Percentiles rank a stretch among this genome's conserved stretches.
These are phyloP conservation scores for Colletotrichum camelliae DNA, from an alignment of 2,329 filamentous ascomycete genomes.

Conservation along the genomic window DNA sequence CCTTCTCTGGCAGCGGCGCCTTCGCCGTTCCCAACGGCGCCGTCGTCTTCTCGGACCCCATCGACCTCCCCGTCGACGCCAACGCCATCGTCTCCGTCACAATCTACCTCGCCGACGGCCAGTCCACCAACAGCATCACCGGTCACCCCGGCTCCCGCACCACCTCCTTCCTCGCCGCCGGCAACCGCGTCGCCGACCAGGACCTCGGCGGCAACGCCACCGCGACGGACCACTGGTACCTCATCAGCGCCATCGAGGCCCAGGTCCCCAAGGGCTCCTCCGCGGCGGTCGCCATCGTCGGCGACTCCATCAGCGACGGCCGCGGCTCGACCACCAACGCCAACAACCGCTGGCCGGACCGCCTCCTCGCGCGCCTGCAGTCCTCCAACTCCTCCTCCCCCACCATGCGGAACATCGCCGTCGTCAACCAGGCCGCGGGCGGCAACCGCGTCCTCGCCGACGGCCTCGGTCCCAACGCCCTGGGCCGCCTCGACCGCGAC, in stretches of 20 bases:
- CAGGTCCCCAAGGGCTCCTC: constrained; percentile 42
- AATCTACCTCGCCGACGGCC: constrained; percentile 63
- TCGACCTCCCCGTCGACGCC: constrained; percentile 54
- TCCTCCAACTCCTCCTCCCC: neutral
- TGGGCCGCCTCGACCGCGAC: constrained; percentile 64
- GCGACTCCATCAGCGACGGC: constrained; percentile 73
- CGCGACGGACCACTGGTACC: constrained; percentile 59
- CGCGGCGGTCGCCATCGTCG: constrained; percentile 58
- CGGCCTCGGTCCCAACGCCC: constrained; percentile 62
- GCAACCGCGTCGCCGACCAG: constrained; percentile 51
- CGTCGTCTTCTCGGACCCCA: constrained; percentile 62
- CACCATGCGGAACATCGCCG: constrained; percentile 44
- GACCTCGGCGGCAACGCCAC: constrained; percentile 38
- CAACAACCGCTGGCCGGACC: constrained; percentile 56
- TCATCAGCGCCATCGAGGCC: constrained; percentile 63
- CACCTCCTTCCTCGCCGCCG: constrained; percentile 57
- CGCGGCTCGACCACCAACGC: constrained; percentile 62
- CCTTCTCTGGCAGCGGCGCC: constrained; percentile 58
- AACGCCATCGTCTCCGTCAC: constrained; percentile 58
- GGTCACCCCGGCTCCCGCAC: constrained; percentile 67
- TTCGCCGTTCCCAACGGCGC: constrained; percentile 59
- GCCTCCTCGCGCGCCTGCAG: constrained; percentile 50
- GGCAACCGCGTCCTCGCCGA: constrained; percentile 67
- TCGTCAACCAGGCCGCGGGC: constrained; percentile 67
- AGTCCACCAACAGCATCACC: constrained; percentile 59